These are phyloP conservation scores for Salix caprea DNA, from an alignment of 345 rosid genomes.

Conservation along the genomic window DNA sequence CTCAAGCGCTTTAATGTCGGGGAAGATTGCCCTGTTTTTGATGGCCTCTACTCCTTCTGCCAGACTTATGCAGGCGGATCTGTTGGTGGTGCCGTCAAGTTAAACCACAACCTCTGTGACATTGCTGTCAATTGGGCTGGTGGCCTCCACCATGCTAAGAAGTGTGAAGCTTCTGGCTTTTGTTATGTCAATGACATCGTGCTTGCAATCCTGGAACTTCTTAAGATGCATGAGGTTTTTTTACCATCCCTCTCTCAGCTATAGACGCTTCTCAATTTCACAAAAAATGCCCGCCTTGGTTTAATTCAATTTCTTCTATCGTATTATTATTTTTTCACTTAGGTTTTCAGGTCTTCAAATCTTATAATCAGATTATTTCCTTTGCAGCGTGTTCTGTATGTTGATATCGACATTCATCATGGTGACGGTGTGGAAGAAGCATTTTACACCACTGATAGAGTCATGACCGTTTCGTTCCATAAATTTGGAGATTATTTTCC, in stretches of 20 bases:
- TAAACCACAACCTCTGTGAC: slow-evolving; percentile 58
- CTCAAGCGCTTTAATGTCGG: slow-evolving; percentile 71
- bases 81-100: slow-evolving; percentile 64
- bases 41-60: slow-evolving; percentile 66
- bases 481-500: slow-evolving; percentile 69
- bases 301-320: background rate
- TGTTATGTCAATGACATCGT: slow-evolving; percentile 75
- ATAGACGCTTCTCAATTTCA: background rate
- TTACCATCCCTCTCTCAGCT: background rate
- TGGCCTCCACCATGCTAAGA: slow-evolving; percentile 72
- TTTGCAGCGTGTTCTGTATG: slow-evolving; percentile 61
- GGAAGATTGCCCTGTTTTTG: slow-evolving; percentile 72
- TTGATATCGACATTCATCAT: slow-evolving; percentile 67
- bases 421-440: slow-evolving; percentile 76
- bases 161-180: slow-evolving; percentile 64
- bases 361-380: background rate
- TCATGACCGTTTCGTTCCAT: slow-evolving; percentile 70
- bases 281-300: background rate
- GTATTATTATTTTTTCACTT: background rate
- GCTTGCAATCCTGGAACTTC: slow-evolving; percentile 66
- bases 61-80: slow-evolving; percentile 75
- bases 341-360: slow-evolving; percentile 30
- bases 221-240: slow-evolving; percentile 61
- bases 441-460: slow-evolving; percentile 68
- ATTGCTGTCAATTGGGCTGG: slow-evolving; percentile 70